phyloP scores from a whole-genome alignment of 495 filamentous ascomycete species.

The Penicillium psychrofluorescens region DNA sequence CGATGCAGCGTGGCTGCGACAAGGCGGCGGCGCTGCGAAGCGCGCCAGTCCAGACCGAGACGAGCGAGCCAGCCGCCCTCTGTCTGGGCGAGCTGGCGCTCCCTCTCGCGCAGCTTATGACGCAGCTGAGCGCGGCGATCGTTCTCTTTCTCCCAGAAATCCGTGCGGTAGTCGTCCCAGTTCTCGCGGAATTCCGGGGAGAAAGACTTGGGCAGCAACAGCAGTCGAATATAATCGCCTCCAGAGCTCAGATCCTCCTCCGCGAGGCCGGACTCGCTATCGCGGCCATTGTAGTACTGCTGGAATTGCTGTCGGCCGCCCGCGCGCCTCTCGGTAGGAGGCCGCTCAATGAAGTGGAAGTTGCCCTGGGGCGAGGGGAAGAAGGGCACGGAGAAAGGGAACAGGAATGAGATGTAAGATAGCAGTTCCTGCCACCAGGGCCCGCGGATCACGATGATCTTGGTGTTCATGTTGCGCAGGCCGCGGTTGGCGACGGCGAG shows the following conservation, averaged over 20 bases:
- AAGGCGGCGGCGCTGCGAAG: conserved; percentile 40
- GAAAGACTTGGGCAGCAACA: conserved; percentile 90
- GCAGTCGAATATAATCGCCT: conserved; percentile 83
- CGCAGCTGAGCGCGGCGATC: conserved; percentile 72
- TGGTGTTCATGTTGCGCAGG: conserved; percentile 85
- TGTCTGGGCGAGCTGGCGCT: conserved; percentile 56
- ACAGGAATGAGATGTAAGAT: conserved; percentile 62
- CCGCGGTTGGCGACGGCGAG: conserved; percentile 82
- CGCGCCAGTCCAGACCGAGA: conserved; percentile 52
- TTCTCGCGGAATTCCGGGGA: conserved; percentile 93
- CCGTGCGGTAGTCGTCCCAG: conserved; percentile 87
- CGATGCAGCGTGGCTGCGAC: conserved; percentile 25
- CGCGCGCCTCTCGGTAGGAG: conserved; percentile 36
- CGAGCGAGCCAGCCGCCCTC: conserved; percentile 82
- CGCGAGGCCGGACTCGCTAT: conserved; percentile 47
- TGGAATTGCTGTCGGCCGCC: conserved; percentile 32
- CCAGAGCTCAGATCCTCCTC: conserved; percentile 83
- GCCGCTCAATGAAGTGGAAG: conserved; percentile 58
- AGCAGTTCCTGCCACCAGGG: conserved; percentile 74
- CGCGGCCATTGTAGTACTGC: conserved; percentile 33
- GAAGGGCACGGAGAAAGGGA: conserved; percentile 64
- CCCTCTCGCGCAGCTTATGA: conserved; percentile 55
- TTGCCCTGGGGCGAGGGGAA: conserved; percentile 54
- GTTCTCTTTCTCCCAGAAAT: conserved; percentile 97
- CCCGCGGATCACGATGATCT: conserved; percentile 81